Conservation (phyloP, 1,139 yeast genomes). For the Yamadazyma spencermartinsiae region DNA sequence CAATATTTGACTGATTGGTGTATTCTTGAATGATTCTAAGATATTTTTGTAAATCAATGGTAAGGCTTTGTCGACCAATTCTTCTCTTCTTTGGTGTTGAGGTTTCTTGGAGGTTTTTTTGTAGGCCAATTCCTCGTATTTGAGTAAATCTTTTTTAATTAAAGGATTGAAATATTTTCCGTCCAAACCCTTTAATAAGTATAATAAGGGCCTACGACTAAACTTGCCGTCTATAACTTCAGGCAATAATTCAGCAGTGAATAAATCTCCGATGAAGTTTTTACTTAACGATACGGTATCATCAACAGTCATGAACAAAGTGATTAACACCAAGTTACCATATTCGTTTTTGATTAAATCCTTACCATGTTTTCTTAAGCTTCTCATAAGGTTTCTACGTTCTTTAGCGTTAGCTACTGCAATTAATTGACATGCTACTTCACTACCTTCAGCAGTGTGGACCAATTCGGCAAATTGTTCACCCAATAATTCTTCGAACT, state of each 20-base stretch:
- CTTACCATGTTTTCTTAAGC: conserved; percentile 70
- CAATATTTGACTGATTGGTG: conserved; percentile 41
- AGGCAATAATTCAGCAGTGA: conserved; percentile 54
- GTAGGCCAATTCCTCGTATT: conserved; percentile 64
- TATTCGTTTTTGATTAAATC: conserved; percentile 80
- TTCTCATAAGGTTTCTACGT: conserved; percentile 73
- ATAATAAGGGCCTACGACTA: conserved; percentile 87
- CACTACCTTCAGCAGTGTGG: conserved; percentile 92
- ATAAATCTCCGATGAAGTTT: conserved; percentile 63
- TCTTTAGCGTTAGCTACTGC: conserved; percentile 91
- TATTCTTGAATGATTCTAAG: conserved; percentile 36
- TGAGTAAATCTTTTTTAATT: conserved; percentile 57
- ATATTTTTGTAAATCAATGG: conserved; percentile 65
- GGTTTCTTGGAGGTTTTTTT: conserved; percentile 82
- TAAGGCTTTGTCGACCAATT: conserved; percentile 63
- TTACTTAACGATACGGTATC: conserved; percentile 85
- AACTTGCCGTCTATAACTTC: conserved; percentile 68
- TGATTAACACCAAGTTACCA: conserved; percentile 80
- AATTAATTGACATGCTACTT: conserved; percentile 78
- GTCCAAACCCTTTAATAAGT: conserved; percentile 75
- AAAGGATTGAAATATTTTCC: conserved; percentile 81
- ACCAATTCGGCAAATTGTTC: conserved; percentile 95
- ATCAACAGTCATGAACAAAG: conserved; percentile 84
- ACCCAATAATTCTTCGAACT: conserved; percentile 76
- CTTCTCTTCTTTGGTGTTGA: conserved; percentile 70